phyloP scores from a whole-genome alignment of 441 rosid genomes.

The Daphne laureola region DNA sequence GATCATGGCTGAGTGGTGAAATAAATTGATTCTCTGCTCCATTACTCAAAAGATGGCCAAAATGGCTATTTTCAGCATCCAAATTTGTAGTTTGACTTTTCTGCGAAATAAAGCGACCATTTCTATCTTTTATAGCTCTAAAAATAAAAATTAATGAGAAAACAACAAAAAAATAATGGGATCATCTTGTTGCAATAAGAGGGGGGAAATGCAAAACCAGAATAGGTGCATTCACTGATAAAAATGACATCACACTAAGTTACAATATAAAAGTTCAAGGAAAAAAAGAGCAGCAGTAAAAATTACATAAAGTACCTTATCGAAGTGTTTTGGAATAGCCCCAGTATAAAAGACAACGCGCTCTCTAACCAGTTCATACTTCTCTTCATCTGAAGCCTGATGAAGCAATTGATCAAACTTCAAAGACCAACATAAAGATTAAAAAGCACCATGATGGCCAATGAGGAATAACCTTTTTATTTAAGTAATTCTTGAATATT shows the following conservation, averaged over 20 bases:
- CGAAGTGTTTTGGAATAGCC: conserved; percentile 92
- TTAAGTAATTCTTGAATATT: conserved; percentile 92
- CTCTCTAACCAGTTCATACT: conserved; percentile 96
- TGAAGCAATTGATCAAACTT: conserved; percentile 4
- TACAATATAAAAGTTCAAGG: neutral
- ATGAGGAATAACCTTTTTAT: conserved; percentile 68
- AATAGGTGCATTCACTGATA: conserved; percentile 6
- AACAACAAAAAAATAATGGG: too few species aligned
- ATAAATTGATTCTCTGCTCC: too few species aligned
- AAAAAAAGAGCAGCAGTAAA: conserved; percentile 1
- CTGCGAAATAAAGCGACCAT: too few species aligned
- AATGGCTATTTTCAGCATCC: too few species aligned
- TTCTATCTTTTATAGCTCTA: too few species aligned
- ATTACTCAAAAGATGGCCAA: too few species aligned
- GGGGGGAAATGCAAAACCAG: conserved; percentile 15
- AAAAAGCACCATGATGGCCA: conserved; percentile 10
- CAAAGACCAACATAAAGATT: conserved; percentile 12
- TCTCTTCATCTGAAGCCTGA: conserved; percentile 92
- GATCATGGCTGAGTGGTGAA: too few species aligned
- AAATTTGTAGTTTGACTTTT: too few species aligned
- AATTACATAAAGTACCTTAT: conserved; percentile 42
- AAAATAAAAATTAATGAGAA: too few species aligned
- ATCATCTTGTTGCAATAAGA: conserved; percentile 66
- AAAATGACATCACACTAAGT: too few species aligned
- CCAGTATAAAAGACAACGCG: conserved; percentile 98